Evolutionary conservation across 345 rosid genomes (phyloP).

Genomic region (Rhizophora apiculata): DNA sequence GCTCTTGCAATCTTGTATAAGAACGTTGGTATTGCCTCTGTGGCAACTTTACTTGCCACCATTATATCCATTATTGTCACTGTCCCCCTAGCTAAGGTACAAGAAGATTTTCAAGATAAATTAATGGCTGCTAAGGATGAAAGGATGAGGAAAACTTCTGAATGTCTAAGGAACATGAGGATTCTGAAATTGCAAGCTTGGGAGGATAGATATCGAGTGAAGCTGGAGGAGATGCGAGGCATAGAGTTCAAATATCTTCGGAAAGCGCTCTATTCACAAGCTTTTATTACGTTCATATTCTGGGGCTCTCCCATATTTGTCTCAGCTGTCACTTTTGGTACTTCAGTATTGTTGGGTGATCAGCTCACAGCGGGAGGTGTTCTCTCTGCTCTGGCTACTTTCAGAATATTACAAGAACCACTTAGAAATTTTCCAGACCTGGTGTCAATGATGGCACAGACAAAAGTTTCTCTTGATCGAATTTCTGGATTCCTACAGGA

Average conservation of each 20-base stretch:
- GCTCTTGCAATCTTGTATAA: slow-evolving; percentile 92
- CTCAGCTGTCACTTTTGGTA: slow-evolving; percentile 86
- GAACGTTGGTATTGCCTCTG: slow-evolving; percentile 92
- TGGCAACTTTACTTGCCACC: slow-evolving; percentile 90
- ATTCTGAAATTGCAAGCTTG: slow-evolving; percentile 97
- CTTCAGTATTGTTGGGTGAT: slow-evolving; percentile 78
- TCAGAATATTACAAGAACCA: slow-evolving; percentile 98
- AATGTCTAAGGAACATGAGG: slow-evolving; percentile 97
- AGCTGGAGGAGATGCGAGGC: slow-evolving; percentile 83
- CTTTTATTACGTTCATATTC: slow-evolving; percentile 89
- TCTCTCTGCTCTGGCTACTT: slow-evolving; percentile 97
- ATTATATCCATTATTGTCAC: slow-evolving; percentile 80
- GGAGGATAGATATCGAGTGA: slow-evolving; percentile 86
- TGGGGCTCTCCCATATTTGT: slow-evolving; percentile 99
- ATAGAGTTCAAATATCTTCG: slow-evolving; percentile 93
- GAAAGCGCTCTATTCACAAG: slow-evolving; percentile 95
- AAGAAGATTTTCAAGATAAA: slow-evolving; percentile 94
- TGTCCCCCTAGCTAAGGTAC: slow-evolving; percentile 79
- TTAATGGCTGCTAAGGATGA: slow-evolving; percentile 98
- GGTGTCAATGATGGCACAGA: slow-evolving; percentile 99
- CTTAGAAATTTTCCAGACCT: slow-evolving; percentile 98
- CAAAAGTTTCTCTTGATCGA: slow-evolving; percentile 97
- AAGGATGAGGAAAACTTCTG: slow-evolving; percentile 99
- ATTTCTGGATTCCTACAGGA: slow-evolving; percentile 94
- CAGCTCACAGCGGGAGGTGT: slow-evolving; percentile 97